Percentiles rank a stretch among this genome's conserved stretches.
Conservation (phyloP, 2,329 filamentous ascomycete species). For the Aspergillus ibericus region DNA sequence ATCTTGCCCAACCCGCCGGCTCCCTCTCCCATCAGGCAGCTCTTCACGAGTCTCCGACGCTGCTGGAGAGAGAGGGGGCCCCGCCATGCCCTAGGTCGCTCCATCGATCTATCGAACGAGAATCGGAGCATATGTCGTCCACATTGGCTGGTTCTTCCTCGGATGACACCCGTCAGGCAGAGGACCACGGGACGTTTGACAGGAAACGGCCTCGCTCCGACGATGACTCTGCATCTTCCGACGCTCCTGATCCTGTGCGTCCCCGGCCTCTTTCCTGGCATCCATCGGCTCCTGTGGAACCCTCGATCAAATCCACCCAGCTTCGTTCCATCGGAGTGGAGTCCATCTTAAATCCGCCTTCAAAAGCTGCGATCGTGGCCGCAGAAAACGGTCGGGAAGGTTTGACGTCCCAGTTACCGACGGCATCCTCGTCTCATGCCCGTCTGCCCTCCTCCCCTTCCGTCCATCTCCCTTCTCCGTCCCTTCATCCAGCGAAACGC, state of each 20-base stretch:
- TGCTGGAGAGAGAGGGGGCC: slow-evolving; percentile 40
- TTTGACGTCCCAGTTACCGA: slow-evolving; percentile 21
- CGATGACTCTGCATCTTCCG: slow-evolving; percentile 18
- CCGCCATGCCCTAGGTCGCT: slow-evolving; percentile 39
- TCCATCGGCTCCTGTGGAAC: slow-evolving; percentile 37
- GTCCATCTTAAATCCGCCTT: slow-evolving; percentile 42
- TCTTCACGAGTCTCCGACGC: slow-evolving; percentile 32
- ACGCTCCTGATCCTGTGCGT: slow-evolving; percentile 27
- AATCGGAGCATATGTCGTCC: slow-evolving; percentile 43
- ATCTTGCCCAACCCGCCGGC: slow-evolving; percentile 24
- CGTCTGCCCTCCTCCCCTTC: slow-evolving; percentile 32
- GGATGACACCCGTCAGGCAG: slow-evolving; percentile 27
- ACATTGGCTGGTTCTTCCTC: slow-evolving; percentile 31
- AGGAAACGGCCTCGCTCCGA: slow-evolving; percentile 23
- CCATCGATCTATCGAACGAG: slow-evolving; percentile 28
- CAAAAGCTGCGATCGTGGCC: slow-evolving; percentile 24
- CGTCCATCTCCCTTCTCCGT: slow-evolving; percentile 24
- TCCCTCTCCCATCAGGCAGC: slow-evolving; percentile 43
- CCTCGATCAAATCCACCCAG: slow-evolving; percentile 31
- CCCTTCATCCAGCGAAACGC: slow-evolving; percentile 25
- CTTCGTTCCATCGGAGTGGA: slow-evolving; percentile 43
- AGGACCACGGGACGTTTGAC: slow-evolving; percentile 23
- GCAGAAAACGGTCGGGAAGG: slow-evolving; percentile 24
- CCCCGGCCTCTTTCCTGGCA: slow-evolving; percentile 38
- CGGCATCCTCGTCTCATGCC: slow-evolving; percentile 21